These are phyloP conservation scores for Clarireedia sp. DNA, from an alignment of 2,329 filamentous ascomycete genomes.

Conservation along the genomic window DNA sequence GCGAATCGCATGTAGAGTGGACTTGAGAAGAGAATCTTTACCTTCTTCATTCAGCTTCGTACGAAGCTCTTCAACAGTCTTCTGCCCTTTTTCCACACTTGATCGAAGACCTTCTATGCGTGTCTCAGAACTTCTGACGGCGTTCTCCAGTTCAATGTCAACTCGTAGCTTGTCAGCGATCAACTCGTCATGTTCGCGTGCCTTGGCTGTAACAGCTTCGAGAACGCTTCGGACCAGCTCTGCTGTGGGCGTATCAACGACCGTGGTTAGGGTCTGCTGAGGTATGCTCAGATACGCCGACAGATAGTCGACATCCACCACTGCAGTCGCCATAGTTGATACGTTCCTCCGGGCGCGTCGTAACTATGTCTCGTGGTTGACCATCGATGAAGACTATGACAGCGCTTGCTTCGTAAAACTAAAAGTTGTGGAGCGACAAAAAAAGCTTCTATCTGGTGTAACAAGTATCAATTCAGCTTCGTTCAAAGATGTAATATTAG, in stretches of 20 bases:
- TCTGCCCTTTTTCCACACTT: constrained; percentile 73
- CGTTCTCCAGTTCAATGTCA: constrained; percentile 90
- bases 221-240: constrained; percentile 73
- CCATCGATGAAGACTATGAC: constrained; percentile 2
- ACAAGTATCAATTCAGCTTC: too few relatives aligned
- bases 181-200: constrained; percentile 72
- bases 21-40: constrained; percentile 41
- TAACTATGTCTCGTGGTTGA: constrained; percentile 3
- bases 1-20: neutral
- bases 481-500: too few relatives aligned
- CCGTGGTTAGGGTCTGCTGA: constrained; percentile 51
- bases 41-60: constrained; percentile 78
- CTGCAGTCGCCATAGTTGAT: constrained; percentile 48
- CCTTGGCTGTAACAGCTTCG: constrained; percentile 66
- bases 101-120: constrained; percentile 75
- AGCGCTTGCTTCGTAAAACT: constrained; percentile 4
- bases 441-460: neutral
- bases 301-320: constrained; percentile 64
- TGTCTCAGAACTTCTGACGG: constrained; percentile 73
- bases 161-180: constrained; percentile 81
- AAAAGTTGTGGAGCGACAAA: neutral
- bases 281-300: constrained; percentile 64
- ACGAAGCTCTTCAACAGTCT: constrained; percentile 74
- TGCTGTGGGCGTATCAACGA: constrained; percentile 61
- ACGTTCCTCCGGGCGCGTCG: constrained; percentile 4